A percentile compares a stretch with the other conserved stretches of the same genome.
phyloP scores from a whole-genome alignment of 1,284 basidiomycete genomes.

The Ceratorhiza oryzae-sativae region DNA sequence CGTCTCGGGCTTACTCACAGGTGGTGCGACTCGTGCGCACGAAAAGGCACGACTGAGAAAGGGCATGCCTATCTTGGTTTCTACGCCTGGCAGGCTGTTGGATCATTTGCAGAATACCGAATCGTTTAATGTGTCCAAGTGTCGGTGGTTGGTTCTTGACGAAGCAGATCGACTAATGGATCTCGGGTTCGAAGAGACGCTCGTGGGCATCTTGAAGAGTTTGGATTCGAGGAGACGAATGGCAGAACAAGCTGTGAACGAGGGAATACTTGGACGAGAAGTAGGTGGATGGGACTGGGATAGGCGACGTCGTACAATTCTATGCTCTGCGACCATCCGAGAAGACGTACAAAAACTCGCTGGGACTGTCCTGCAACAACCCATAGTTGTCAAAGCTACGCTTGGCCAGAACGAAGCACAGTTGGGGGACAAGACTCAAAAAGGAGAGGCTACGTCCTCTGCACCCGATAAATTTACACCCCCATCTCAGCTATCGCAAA shows the following conservation, averaged over 20 bases:
- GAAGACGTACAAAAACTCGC: conserved; percentile 95
- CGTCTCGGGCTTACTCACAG: conserved; percentile 90
- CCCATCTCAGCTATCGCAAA: conserved; percentile 93
- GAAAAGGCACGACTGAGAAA: conserved; percentile 77
- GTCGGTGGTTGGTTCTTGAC: conserved; percentile 94
- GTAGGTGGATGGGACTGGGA: conserved; percentile 86
- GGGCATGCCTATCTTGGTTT: conserved; percentile 74
- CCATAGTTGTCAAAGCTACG: conserved; percentile 75
- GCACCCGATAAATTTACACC: conserved; percentile 80
- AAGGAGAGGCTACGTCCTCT: conserved; percentile 38
- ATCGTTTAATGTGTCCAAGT: conserved; percentile 90
- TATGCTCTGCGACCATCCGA: conserved; percentile 96
- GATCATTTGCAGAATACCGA: conserved; percentile 85
- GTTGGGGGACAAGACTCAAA: conserved; percentile 39
- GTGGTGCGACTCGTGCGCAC: conserved; percentile 73
- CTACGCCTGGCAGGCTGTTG: conserved; percentile 72
- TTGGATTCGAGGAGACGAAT: conserved; percentile 80
- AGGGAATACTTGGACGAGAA: conserved; percentile 66
- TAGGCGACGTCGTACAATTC: conserved; percentile 75
- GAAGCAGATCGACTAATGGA: conserved; percentile 93
- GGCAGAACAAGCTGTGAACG: conserved; percentile 73
- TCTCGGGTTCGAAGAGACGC: conserved; percentile 67
- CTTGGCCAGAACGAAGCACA: conserved; percentile 49
- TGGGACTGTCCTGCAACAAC: conserved; percentile 76
- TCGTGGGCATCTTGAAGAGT: conserved; percentile 83